Base-by-base conservation (phyloP, 106 monocot species). In the Dendrobium huoshanense region DNA sequence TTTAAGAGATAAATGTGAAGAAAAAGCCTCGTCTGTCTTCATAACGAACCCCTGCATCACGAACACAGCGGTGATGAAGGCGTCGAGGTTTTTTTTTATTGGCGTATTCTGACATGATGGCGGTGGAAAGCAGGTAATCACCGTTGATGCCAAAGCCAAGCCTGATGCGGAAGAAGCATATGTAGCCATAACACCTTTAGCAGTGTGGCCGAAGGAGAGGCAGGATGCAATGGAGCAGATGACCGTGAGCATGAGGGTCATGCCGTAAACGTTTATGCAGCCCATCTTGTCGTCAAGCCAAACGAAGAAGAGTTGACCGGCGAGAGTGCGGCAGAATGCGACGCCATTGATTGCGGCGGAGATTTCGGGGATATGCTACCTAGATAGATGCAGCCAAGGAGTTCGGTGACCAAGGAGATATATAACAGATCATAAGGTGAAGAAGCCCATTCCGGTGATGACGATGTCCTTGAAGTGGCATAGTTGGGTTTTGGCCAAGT, bases 341-440 rank as follows among this genome's bases (percentile, higher is more conserved):
- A 91, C 91, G 67, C 93, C 93, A 68, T 85, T 93, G 75, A 93
- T 87, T 24, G 87, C 87, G 49, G 88, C 79, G 29, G 92, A 80
- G 2, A 88, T 78, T 84, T 82, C 1, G 82, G 82, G 0, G 92
- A 88, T 22, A 92, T 81, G 8, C 81, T 58, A 15, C 89, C 89
- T 1, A 87, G 89, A 54, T 87, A 87, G 58, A 87, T 81, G 73
- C 93, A 89, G 19, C 95, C 93, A 41, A 96, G 91, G 47, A 96
- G 89, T 80, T 96, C 91, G 70, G 95, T 90, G 77, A 93, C 89
- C 58, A 96, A 86, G 47, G 95, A 89, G 83, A 96, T 93, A 83
- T 86, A 93, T 84, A 96, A 96, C 77, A 96, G 92, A 82, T 96
- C 93, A 84, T 96, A 93, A 51, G 95, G 95, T 96, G 88, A 96